Percentiles rank a stretch among this genome's conserved stretches.
phyloP scores from a whole-genome alignment of 2,329 filamentous ascomycete genomes.

The Pyrenophora teres region DNA sequence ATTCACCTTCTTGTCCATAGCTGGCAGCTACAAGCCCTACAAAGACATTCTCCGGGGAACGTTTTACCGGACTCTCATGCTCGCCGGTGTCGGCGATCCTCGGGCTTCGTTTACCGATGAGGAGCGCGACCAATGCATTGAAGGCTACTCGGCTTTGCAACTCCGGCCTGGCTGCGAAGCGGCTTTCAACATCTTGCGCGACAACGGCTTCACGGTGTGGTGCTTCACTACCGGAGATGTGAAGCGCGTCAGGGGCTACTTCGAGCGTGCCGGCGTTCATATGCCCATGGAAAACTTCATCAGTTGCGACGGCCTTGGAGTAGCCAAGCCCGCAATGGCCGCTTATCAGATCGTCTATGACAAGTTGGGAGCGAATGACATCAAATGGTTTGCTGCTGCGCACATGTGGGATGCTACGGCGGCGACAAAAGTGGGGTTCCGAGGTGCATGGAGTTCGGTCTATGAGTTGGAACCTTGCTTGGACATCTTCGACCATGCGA shows the following conservation, averaged over 20 bases:
- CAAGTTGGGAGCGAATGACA: conserved; percentile 47
- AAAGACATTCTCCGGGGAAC: conserved; percentile 12
- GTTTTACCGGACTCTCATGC: conserved; percentile 16
- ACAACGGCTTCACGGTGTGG: conserved; percentile 17
- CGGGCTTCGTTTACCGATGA: conserved; percentile 8
- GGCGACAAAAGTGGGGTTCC: conserved; percentile 54
- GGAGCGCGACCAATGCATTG: conserved; percentile 14
- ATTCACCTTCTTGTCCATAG: conserved; percentile 21
- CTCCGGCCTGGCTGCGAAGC: conserved; percentile 7
- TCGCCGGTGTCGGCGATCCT: conserved; percentile 11
- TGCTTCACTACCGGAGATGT: conserved; percentile 16
- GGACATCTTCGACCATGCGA: conserved; percentile 13
- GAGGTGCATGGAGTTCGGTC: conserved; percentile 17
- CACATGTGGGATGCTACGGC: conserved; percentile 65
- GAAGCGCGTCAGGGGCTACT: conserved; percentile 56
- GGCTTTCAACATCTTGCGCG: conserved; percentile 11
- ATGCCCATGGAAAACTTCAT: conserved; percentile 59
- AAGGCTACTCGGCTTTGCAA: conserved; percentile 12
- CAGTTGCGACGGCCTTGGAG: conserved; percentile 54
- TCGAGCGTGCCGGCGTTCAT: conserved; percentile 54
- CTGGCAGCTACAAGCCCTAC: conserved; percentile 14
- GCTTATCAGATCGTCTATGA: conserved; percentile 54
- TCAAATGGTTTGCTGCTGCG: conserved; percentile 62
- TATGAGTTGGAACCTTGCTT: conserved; percentile 15
- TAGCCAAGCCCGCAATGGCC: conserved; percentile 57